Conservation (phyloP, 2,329 filamentous ascomycete species). For the Paradendryphiella salina region DNA sequence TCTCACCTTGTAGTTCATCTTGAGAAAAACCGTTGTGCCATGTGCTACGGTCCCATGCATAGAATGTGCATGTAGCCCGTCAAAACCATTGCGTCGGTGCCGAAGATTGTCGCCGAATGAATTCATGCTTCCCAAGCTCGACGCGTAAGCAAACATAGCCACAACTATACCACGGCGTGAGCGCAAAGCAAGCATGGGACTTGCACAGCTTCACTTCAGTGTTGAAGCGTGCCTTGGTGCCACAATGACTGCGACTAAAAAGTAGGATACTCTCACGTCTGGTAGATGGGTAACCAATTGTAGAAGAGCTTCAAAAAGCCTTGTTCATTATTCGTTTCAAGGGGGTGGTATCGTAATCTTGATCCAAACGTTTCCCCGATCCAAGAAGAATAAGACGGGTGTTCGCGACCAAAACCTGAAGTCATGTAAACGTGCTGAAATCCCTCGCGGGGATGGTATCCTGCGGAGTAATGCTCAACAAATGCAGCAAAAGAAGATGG, state of each 20-base stretch:
- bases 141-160: slow-evolving; percentile 10
- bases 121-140: background rate
- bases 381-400: slow-evolving; percentile 7
- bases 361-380: slow-evolving; percentile 14
- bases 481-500: slow-evolving; percentile 31
- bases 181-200: background rate
- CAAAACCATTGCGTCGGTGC: background rate
- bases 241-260: background rate
- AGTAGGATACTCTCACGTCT: slow-evolving; percentile 7
- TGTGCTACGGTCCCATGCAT: background rate
- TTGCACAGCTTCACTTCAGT: slow-evolving; percentile 6
- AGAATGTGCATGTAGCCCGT: background rate
- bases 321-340: slow-evolving; percentile 29
- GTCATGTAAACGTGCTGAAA: background rate
- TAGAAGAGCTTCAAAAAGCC: slow-evolving; percentile 13
- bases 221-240: background rate
- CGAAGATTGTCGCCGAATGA: background rate
- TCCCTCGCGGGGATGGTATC: slow-evolving; percentile 7
- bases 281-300: slow-evolving; percentile 9
- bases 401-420: slow-evolving; percentile 11
- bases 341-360: slow-evolving; percentile 16
- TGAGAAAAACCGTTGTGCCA: background rate
- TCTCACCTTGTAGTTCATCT: background rate
- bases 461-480: slow-evolving; percentile 11
- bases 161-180: background rate